Evolutionary conservation across 805 yeast genomes (phyloP).

Genomic region (Candida qinlingensis): DNA sequence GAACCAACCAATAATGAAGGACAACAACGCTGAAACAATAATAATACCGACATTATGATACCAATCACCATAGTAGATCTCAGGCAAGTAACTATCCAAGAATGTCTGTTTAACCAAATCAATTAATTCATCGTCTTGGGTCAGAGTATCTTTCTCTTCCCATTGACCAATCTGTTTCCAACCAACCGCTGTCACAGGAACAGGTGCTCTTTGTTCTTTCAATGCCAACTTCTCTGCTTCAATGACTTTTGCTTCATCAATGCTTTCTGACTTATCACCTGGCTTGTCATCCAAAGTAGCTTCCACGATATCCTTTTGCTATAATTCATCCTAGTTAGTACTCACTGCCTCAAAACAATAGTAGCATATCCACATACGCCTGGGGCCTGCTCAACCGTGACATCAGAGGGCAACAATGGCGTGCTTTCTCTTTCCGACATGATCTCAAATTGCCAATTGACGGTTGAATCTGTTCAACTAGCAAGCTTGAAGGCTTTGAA

Average conservation of each 20-base stretch:
- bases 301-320: constrained; percentile 21
- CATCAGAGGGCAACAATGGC: constrained; percentile 14
- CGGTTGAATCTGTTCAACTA: no score
- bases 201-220: constrained; percentile 37
- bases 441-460: no score
- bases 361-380: not conserved
- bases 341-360: not conserved
- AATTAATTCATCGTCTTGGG: constrained; percentile 60
- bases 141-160: constrained; percentile 62
- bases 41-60: constrained; percentile 80
- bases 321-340: constrained; percentile 10
- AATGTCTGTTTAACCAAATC: constrained; percentile 72
- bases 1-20: constrained; percentile 77
- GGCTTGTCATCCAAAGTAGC: constrained; percentile 6
- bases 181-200: constrained; percentile 72
- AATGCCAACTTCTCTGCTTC: constrained; percentile 24
- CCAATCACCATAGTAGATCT: constrained; percentile 88
- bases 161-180: constrained; percentile 94
- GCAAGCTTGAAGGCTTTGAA: no score
- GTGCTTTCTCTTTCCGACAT: constrained; percentile 5
- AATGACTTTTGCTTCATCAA: constrained; percentile 16
- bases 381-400: not conserved
- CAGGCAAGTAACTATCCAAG: constrained; percentile 72
- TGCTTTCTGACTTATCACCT: constrained; percentile 6
- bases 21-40: constrained; percentile 59